Conservation (phyloP, 2,329 filamentous ascomycete genomes). For the Bipolaris oryzae region DNA sequence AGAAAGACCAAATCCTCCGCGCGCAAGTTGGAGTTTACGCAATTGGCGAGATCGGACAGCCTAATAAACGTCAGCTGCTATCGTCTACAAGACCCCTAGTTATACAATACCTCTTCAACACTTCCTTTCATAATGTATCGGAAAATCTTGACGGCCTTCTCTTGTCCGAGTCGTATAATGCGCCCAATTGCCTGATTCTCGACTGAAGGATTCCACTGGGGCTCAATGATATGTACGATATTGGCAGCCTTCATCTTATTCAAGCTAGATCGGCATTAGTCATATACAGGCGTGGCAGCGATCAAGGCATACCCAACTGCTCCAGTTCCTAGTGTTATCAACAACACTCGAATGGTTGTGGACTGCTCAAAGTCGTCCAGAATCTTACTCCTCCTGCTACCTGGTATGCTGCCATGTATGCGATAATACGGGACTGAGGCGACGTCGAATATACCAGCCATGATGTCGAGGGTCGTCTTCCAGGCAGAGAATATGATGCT, state of each 20-base stretch:
- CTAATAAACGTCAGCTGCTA: background rate
- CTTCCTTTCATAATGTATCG: conserved; percentile 55
- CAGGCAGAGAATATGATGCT: conserved; percentile 1
- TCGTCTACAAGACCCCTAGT: background rate
- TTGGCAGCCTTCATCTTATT: conserved; percentile 58
- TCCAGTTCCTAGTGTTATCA: conserved; percentile 62
- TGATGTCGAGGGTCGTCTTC: background rate
- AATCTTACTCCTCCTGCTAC: conserved; percentile 38
- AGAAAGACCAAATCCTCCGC: conserved; percentile 6
- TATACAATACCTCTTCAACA: background rate
- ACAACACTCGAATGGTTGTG: conserved; percentile 46
- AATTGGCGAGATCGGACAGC: conserved; percentile 11
- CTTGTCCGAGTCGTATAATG: conserved; percentile 57
- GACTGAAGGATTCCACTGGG: conserved; percentile 62
- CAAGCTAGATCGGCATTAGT: conserved; percentile 26
- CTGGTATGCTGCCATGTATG: background rate
- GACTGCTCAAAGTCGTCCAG: conserved; percentile 48
- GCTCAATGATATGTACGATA: conserved; percentile 59
- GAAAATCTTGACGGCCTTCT: conserved; percentile 51
- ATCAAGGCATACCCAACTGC: conserved; percentile 53
- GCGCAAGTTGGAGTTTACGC: conserved; percentile 8
- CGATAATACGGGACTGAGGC: conserved; percentile 1
- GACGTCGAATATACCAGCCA: background rate
- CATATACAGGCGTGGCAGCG: too few relatives aligned
- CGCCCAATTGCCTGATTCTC: conserved; percentile 61